Base-by-base conservation (phyloP, 2,329 filamentous ascomycete species). In the Fusarium sp. region DNA sequence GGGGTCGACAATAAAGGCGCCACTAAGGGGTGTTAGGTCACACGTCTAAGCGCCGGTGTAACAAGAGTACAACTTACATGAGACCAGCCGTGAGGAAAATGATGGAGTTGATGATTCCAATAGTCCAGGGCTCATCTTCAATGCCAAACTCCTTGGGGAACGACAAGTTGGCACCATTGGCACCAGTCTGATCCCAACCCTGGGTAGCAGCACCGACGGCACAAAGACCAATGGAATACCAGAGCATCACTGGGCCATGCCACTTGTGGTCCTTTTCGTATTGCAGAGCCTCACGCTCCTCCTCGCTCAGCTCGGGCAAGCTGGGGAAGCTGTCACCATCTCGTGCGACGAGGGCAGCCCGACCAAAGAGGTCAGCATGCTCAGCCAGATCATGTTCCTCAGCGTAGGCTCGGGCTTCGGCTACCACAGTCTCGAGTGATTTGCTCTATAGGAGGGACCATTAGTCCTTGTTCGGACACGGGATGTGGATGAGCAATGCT, bases 171-270 rank as follows among this genome's bases (percentile, higher is more conserved):
- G 90, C 90, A 25, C 89, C 89, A 74, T 91, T 91, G 70, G 85
- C 83, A 62, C 89, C 90, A 2, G 90, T 92, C 80, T 92, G 89
- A 76, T 92, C 90, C 90, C 90, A 92, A 6, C 90, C 90, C 61
- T 87, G 86, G 0, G 89, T 88, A 6, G 89, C 88, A 14, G 89
- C 88, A 27, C 87, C 88, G 58, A 90, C 82, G 22, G 89, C 88
- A 71, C 88, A 90, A 27, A 88, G 83, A 2, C 84, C 80, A 67
- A 91, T 90, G 0, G 88, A 79, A 63, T 81, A 81, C 75, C 81
- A 81, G 11, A 83, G 77, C 79, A 81, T 83, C 72, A 77, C 82
- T 0, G 89, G 86, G 3, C 87, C 87, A 70, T 85, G 84, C 86
- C 89, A 91, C 67, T 89, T 90, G 80, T 91, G 88, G 85, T 90